Conservation (phyloP, 345 rosid species). For the Hibiscus syriacus region DNA sequence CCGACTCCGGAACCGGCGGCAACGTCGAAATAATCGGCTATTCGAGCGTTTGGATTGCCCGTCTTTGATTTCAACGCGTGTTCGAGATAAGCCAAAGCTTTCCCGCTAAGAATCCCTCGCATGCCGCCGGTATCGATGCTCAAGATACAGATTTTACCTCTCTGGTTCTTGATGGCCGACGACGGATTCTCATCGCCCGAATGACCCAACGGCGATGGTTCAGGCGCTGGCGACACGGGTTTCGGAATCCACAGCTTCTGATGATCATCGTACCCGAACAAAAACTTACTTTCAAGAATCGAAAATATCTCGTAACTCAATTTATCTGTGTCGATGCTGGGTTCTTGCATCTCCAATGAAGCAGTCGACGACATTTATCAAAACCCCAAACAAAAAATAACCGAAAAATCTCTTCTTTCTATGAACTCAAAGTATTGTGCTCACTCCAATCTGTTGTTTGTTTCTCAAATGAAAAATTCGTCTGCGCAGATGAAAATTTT, state of each 20-base stretch:
- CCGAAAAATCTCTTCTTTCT: not conserved
- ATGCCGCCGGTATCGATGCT: slow-evolving; percentile 86
- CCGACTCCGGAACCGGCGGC: slow-evolving; percentile 95
- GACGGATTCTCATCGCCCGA: slow-evolving; percentile 6
- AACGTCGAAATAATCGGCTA: too few species aligned
- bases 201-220: slow-evolving; percentile 16
- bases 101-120: slow-evolving; percentile 83
- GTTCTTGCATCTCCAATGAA: slow-evolving; percentile 68
- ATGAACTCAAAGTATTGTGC: not conserved
- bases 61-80: slow-evolving; percentile 70
- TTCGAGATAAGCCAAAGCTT: slow-evolving; percentile 80
- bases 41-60: slow-evolving; percentile 86
- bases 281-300: slow-evolving; percentile 82
- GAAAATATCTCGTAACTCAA: slow-evolving; percentile 97
- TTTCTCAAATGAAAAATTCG: too few species aligned
- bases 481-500: too few species aligned
- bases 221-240: slow-evolving; percentile 29
- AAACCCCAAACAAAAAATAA: slow-evolving; percentile 27
- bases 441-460: too few species aligned
- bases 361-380: slow-evolving; percentile 28
- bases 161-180: slow-evolving; percentile 65
- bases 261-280: slow-evolving; percentile 78
- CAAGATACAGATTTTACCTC: slow-evolving; percentile 85
- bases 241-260: slow-evolving; percentile 73
- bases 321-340: slow-evolving; percentile 91